Conservation (phyloP, 2,329 filamentous ascomycete genomes). For the Xylaria sp. region DNA sequence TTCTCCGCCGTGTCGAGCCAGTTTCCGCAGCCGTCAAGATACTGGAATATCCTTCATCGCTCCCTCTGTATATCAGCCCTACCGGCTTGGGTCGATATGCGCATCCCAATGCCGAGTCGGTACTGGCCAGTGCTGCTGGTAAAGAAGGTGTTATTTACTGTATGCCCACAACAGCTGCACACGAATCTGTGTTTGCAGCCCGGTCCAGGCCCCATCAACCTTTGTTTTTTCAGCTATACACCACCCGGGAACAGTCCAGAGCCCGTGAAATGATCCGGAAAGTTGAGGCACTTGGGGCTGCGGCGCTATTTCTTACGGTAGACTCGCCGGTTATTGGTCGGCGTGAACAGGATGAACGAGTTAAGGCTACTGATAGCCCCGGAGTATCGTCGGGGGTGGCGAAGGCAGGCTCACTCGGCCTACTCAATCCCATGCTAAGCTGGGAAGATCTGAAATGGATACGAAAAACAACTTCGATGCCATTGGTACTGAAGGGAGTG, state of each 20-base stretch:
- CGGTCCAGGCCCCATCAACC: not conserved
- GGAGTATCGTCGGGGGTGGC: not conserved
- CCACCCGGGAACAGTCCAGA: not conserved
- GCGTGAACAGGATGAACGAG: not conserved
- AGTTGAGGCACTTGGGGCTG: not conserved
- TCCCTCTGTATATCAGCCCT: not conserved
- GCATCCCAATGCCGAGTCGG: not conserved
- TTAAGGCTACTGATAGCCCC: not conserved
- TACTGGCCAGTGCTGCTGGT: not conserved
- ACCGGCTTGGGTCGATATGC: not conserved
- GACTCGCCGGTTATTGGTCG: not conserved
- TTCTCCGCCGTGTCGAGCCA: not conserved
- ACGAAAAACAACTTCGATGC: not conserved
- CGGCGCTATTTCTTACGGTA: not conserved
- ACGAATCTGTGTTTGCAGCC: not conserved
- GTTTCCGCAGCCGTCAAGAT: not conserved
- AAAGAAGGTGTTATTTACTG: not conserved
- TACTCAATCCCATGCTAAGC: not conserved
- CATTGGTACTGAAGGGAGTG: not conserved
- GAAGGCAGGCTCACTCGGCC: not conserved
- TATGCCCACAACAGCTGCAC: conserved; percentile 1
- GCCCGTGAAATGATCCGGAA: not conserved
- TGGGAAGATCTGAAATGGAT: not conserved
- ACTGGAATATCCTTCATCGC: not conserved
- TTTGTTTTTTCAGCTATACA: not conserved